These are phyloP conservation scores for Termitomyces bulborhizus DNA, from an alignment of 768 basidiomycete genomes.

Conservation along the genomic window DNA sequence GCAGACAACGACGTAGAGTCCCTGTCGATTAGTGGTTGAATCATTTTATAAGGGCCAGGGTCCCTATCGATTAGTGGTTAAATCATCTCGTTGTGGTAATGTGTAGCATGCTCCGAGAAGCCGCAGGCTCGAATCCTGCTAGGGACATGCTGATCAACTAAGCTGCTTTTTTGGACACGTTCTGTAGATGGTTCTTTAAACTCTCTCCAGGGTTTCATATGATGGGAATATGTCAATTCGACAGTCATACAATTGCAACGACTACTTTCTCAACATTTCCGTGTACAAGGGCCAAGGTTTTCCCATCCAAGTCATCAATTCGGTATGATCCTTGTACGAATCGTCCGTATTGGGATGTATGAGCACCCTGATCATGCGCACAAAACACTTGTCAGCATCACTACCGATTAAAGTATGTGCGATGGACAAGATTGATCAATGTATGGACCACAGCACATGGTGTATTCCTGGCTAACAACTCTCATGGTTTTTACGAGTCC, in stretches of 20 bases:
- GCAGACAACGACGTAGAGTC: background rate
- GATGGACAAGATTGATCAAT: background rate
- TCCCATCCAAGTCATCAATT: constrained; percentile 64
- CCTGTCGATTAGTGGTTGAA: constrained; percentile 9
- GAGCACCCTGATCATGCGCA: constrained; percentile 40
- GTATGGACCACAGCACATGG: background rate
- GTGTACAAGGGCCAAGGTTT: constrained; percentile 48
- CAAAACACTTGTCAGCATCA: constrained; percentile 5
- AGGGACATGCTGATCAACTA: constrained; percentile 17
- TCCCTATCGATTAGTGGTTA: no score
- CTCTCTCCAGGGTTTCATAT: no score
- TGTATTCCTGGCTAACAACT: background rate
- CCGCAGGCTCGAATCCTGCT: constrained; percentile 22
- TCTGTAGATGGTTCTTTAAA: no score
- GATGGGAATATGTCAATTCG: no score
- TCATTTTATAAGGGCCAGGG: constrained; percentile 18
- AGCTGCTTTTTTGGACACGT: no score
- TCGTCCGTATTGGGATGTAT: constrained; percentile 68
- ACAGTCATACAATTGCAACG: background rate
- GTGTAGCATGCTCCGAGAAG: constrained; percentile 5
- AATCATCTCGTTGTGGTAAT: no score
- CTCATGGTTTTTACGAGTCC: background rate
- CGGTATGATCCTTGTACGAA: constrained; percentile 51
- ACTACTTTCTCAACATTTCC: constrained; percentile 26
- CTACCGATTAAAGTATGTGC: background rate